These are phyloP conservation scores for Luffa acutangula DNA, from an alignment of 306 rosid species.

Conservation along the genomic window DNA sequence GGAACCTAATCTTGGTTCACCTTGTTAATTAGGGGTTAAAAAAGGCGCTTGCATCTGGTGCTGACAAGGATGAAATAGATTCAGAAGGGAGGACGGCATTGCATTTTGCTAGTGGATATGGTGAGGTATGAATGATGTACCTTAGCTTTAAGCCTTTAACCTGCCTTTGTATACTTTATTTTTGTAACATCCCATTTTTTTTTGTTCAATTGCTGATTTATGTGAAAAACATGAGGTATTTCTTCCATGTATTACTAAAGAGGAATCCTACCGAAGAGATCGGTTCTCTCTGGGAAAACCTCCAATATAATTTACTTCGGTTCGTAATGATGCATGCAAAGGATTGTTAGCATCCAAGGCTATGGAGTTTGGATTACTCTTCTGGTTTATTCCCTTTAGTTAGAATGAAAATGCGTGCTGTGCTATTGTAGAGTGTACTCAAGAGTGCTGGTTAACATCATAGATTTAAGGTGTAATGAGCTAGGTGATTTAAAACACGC, in stretches of 20 bases:
- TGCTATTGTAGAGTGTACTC: neutral
- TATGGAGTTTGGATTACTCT: neutral
- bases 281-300: neutral
- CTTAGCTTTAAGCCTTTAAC: neutral
- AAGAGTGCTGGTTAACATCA: neutral
- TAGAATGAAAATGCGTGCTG: neutral
- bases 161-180: neutral
- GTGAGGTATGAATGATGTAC: conserved; percentile 58
- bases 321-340: neutral
- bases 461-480: neutral
- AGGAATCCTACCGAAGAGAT: neutral
- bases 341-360: neutral
- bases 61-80: conserved; percentile 92
- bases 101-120: conserved; percentile 98
- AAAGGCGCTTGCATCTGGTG: conserved; percentile 75
- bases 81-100: conserved; percentile 95
- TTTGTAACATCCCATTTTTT: neutral
- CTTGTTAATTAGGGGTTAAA: conserved; percentile 62
- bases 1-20: neutral
- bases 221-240: neutral
- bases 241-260: neutral
- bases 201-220: neutral
- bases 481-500: neutral
- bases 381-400: neutral
- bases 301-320: neutral